Evolutionary conservation across 768 basidiomycete genomes (phyloP).

Genomic region (Mycena amicta): DNA sequence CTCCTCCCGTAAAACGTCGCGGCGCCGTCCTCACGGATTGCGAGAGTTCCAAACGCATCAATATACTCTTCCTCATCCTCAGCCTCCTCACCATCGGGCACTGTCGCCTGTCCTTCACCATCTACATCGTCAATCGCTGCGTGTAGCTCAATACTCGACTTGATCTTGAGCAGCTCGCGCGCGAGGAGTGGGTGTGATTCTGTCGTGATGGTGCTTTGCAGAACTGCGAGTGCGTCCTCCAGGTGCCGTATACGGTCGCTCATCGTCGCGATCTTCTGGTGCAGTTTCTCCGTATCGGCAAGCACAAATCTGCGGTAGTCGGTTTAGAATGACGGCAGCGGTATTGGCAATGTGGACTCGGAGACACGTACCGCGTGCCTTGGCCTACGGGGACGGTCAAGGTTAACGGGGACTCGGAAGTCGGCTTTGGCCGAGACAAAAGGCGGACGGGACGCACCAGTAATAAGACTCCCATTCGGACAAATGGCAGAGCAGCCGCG

Average conservation of each 20-base stretch:
- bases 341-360: slow-evolving; percentile 1
- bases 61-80: slow-evolving; percentile 54
- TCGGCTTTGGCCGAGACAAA: neutral
- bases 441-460: slow-evolving; percentile 35
- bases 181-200: slow-evolving; percentile 63
- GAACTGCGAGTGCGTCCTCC: slow-evolving; percentile 64
- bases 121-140: slow-evolving; percentile 53
- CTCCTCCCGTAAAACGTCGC: slow-evolving; percentile 75
- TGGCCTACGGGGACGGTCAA: slow-evolving; percentile 39
- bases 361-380: slow-evolving; percentile 61
- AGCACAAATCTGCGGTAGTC: slow-evolving; percentile 57
- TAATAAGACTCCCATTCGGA: slow-evolving; percentile 75
- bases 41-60: slow-evolving; percentile 70
- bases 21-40: slow-evolving; percentile 68
- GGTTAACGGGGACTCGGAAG: too few relatives aligned
- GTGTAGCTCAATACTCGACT: slow-evolving; percentile 70
- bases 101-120: neutral
- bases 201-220: slow-evolving; percentile 50
- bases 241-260: slow-evolving; percentile 71
- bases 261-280: slow-evolving; percentile 68
- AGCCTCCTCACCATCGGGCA: slow-evolving; percentile 25
- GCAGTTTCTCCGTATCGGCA: slow-evolving; percentile 70
- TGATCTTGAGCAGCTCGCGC: slow-evolving; percentile 63
- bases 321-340: neutral
- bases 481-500: slow-evolving; percentile 79